Percentiles rank a stretch among this genome's conserved stretches.
Evolutionary conservation across 2,329 filamentous ascomycete genomes (phyloP).

Genomic region (Calonectria fujianensis): DNA sequence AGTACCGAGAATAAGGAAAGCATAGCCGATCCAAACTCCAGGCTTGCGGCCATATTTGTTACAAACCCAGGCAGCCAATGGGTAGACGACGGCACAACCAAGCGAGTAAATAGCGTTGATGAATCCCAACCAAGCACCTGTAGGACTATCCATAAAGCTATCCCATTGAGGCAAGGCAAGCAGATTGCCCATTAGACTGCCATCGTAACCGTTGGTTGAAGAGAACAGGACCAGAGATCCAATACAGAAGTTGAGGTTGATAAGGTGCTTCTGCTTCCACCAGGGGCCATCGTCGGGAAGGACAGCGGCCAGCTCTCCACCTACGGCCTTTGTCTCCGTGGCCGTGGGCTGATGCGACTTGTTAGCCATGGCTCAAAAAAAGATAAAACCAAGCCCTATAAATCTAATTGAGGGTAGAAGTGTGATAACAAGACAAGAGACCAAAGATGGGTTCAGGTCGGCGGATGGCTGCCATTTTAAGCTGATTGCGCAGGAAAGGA

Average conservation of each 20-base stretch:
- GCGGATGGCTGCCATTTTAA: slow-evolving; percentile 17
- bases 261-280: slow-evolving; percentile 24
- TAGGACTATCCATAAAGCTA: slow-evolving; percentile 58
- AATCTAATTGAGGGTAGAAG: not conserved
- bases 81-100: slow-evolving; percentile 59
- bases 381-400: not conserved
- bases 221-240: slow-evolving; percentile 53
- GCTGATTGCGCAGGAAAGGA: too few species aligned
- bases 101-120: slow-evolving; percentile 56
- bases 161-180: slow-evolving; percentile 61
- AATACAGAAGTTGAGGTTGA: slow-evolving; percentile 47
- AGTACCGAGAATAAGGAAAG: slow-evolving; percentile 38
- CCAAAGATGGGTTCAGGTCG: not conserved
- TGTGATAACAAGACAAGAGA: not conserved
- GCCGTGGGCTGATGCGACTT: slow-evolving; percentile 22
- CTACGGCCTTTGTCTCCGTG: slow-evolving; percentile 18
- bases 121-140: slow-evolving; percentile 54
- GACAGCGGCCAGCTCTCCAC: slow-evolving; percentile 16
- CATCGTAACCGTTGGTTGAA: slow-evolving; percentile 60
- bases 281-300: slow-evolving; percentile 22
- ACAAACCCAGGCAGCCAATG: slow-evolving; percentile 50
- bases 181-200: slow-evolving; percentile 60
- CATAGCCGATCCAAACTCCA: slow-evolving; percentile 36
- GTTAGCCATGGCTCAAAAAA: slow-evolving; percentile 10
- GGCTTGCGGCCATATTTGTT: slow-evolving; percentile 35